Conservation (phyloP, 805 yeast genomes). For the Komagataella mondaviorum region DNA sequence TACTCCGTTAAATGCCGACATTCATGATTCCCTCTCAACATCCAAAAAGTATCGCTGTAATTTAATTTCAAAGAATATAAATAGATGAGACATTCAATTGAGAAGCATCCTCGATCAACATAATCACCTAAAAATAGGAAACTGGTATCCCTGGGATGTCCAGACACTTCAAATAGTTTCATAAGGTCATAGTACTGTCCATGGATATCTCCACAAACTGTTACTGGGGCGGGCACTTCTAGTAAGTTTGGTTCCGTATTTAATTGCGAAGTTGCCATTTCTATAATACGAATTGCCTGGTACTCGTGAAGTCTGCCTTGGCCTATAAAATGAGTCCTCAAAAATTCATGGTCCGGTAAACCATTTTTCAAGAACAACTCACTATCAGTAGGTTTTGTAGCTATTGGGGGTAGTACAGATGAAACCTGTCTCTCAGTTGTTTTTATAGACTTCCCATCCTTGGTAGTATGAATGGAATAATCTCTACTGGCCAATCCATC, state of each 20-base stretch:
- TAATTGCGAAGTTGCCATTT: conserved; percentile 50
- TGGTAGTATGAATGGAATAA: conserved; percentile 32
- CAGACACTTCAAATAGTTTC: conserved; percentile 89
- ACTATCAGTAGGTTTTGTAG: conserved; percentile 47
- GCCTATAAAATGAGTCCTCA: conserved; percentile 57
- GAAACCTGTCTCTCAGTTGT: conserved; percentile 47
- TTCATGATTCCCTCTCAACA: conserved; percentile 92
- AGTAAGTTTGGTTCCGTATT: conserved; percentile 67
- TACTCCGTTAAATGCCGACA: conserved; percentile 87
- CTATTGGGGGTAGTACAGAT: conserved; percentile 54
- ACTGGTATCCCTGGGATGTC: conserved; percentile 64
- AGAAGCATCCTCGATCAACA: conserved; percentile 88
- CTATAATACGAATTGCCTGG: conserved; percentile 59
- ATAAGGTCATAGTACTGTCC: conserved; percentile 88
- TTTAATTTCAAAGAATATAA: conserved; percentile 69
- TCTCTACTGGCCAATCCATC: conserved; percentile 9
- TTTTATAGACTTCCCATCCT: conserved; percentile 40
- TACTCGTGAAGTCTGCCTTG: conserved; percentile 71
- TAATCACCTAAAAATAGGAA: conserved; percentile 88
- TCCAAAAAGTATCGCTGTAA: conserved; percentile 60
- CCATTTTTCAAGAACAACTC: conserved; percentile 53
- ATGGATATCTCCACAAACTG: conserved; percentile 95
- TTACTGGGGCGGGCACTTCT: conserved; percentile 81
- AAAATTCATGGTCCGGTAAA: conserved; percentile 57
- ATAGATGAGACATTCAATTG: conserved; percentile 69